phyloP scores from a whole-genome alignment of 148 eudicot genomes.

The Selenicereus undatus region DNA sequence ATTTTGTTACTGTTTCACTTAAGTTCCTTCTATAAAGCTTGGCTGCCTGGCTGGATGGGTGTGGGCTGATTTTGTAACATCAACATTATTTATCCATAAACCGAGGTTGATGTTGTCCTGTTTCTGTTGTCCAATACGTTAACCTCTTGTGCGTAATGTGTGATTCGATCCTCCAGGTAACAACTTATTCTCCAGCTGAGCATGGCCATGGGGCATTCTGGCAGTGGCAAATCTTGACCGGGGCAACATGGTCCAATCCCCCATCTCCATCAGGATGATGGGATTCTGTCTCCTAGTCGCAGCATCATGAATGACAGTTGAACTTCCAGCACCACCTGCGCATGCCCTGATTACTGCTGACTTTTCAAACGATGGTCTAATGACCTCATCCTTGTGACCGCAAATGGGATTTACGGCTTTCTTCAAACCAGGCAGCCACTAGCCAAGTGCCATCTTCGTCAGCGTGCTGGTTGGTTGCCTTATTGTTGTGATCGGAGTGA shows the following conservation, averaged over 20 bases:
- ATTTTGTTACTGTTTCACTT: too few species aligned
- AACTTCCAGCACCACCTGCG: conserved; percentile 87
- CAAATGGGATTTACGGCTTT: conserved; percentile 83
- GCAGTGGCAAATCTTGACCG: conserved; percentile 94
- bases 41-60: too few species aligned
- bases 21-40: too few species aligned
- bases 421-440: conserved; percentile 98
- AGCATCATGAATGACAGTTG: conserved; percentile 50
- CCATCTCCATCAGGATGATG: conserved; percentile 81
- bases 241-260: conserved; percentile 95
- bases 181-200: conserved; percentile 76
- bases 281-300: conserved; percentile 86
- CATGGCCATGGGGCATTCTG: conserved; percentile 89
- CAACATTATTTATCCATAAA: neutral
- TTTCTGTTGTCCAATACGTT: neutral
- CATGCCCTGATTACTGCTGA: conserved; percentile 72
- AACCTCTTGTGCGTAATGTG: neutral
- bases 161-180: conserved; percentile 49
- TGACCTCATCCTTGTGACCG: conserved; percentile 76
- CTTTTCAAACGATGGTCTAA: conserved; percentile 90
- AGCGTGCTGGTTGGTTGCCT: conserved; percentile 96
- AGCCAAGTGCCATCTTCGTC: conserved; percentile 96
- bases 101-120: neutral
- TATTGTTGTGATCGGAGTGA: conserved; percentile 83
- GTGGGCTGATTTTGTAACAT: too few species aligned